These are phyloP conservation scores for Cystobasidium tubakii DNA, from an alignment of 768 basidiomycete genomes.

Conservation along the genomic window DNA sequence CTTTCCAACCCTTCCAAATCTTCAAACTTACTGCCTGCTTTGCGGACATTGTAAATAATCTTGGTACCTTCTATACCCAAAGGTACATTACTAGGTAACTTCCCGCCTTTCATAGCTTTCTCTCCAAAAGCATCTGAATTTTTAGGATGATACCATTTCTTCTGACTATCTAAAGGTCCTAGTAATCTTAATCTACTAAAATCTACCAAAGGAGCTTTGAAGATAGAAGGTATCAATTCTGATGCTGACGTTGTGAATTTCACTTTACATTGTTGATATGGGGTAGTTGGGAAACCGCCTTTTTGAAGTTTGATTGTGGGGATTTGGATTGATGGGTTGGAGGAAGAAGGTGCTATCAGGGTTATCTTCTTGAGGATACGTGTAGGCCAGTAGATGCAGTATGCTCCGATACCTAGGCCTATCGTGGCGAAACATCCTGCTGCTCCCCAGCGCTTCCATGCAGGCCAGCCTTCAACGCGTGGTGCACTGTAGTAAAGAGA, in stretches of 20 bases:
- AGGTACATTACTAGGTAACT: conserved; percentile 15
- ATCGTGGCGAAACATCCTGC: neutral
- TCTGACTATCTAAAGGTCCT: conserved; percentile 5
- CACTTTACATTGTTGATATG: conserved; percentile 20
- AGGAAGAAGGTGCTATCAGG: neutral
- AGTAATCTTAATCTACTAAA: conserved; percentile 13
- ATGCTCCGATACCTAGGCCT: conserved; percentile 1
- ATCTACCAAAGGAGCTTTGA: neutral
- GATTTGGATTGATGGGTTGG: neutral
- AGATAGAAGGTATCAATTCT: conserved; percentile 1
- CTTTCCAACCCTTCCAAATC: conserved; percentile 34
- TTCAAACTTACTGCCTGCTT: neutral
- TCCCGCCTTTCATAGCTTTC: conserved; percentile 13
- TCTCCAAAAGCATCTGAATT: conserved; percentile 13
- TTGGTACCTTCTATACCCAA: neutral
- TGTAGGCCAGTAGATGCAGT: conserved; percentile 27
- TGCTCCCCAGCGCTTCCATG: conserved; percentile 28
- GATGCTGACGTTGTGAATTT: neutral
- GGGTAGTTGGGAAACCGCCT: neutral
- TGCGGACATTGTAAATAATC: neutral
- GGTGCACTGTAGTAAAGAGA: neutral
- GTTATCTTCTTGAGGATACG: conserved; percentile 24
- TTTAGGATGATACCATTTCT: conserved; percentile 28
- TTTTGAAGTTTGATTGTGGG: neutral
- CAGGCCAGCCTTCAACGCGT: conserved; percentile 22